These are phyloP conservation scores for Fusarium hostae DNA, from an alignment of 2,329 filamentous ascomycete genomes.

Conservation along the genomic window DNA sequence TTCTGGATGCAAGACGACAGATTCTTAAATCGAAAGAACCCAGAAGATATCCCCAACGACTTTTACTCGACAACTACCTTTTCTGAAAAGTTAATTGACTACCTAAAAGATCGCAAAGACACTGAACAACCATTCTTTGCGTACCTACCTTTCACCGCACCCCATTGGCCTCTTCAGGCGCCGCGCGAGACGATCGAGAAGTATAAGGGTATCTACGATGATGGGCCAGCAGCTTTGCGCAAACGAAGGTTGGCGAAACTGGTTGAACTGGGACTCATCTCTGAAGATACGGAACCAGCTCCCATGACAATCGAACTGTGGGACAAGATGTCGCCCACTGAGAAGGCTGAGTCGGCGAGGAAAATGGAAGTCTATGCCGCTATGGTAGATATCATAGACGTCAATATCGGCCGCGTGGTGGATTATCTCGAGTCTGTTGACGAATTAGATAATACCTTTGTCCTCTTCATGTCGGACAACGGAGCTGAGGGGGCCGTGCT, in stretches of 20 bases:
- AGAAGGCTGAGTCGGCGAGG: constrained; percentile 31
- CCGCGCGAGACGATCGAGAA: constrained; percentile 64
- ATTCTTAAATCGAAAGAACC: constrained; percentile 45
- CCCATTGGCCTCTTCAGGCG: constrained; percentile 72
- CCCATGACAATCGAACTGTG: constrained; percentile 19
- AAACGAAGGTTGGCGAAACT: constrained; percentile 56
- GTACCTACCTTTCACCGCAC: constrained; percentile 62
- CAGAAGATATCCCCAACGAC: constrained; percentile 55
- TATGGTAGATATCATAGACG: constrained; percentile 67
- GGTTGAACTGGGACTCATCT: constrained; percentile 54
- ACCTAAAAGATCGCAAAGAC: constrained; percentile 52
- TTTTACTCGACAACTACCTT: constrained; percentile 66
- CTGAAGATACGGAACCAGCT: constrained; percentile 41
- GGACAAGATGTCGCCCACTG: constrained; percentile 9
- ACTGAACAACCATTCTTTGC: constrained; percentile 44
- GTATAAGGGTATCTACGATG: constrained; percentile 67
- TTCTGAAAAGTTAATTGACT: constrained; percentile 62
- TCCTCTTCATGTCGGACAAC: constrained; percentile 11
- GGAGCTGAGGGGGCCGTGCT: constrained; percentile 40
- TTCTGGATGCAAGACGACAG: constrained; percentile 57
- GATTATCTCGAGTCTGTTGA: constrained; percentile 55
- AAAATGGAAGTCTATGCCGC: constrained; percentile 62
- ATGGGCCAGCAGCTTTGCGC: constrained; percentile 63
- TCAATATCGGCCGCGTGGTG: constrained; percentile 63
- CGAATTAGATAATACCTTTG: constrained; percentile 7